A percentile compares a stretch with the other conserved stretches of the same genome.
phyloP scores from a whole-genome alignment of 371 early-diverging fungal species.

The Mucor lusitanicus region DNA sequence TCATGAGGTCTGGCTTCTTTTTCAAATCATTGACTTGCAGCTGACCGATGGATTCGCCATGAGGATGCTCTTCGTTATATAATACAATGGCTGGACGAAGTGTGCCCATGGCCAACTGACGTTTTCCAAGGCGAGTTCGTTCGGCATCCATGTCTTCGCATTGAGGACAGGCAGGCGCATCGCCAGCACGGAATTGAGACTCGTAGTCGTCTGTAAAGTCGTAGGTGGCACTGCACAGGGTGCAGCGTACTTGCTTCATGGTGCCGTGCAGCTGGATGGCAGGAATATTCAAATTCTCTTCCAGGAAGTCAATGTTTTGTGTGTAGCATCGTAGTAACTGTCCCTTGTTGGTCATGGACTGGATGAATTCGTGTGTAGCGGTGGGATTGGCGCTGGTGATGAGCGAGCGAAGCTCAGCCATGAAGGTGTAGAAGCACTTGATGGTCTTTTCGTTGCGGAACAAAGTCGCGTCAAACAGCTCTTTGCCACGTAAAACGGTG shows the following conservation, averaged over 20 bases:
- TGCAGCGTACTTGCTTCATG: conserved; percentile 84
- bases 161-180: conserved; percentile 76
- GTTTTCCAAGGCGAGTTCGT: conserved; percentile 73
- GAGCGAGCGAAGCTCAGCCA: conserved; percentile 86
- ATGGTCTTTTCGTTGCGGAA: conserved; percentile 79
- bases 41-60: conserved; percentile 84
- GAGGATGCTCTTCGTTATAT: conserved; percentile 95
- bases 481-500: conserved; percentile 82
- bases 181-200: conserved; percentile 66
- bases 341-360: conserved; percentile 68
- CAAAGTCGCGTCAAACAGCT: conserved; percentile 94
- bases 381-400: conserved; percentile 79
- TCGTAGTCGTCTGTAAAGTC: conserved; percentile 59
- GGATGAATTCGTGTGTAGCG: conserved; percentile 87
- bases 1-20: conserved; percentile 82
- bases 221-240: conserved; percentile 69
- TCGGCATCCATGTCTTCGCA: conserved; percentile 64
- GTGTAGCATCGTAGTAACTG: conserved; percentile 91
- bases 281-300: conserved; percentile 64
- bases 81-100: conserved; percentile 96
- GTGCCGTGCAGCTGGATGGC: conserved; percentile 95
- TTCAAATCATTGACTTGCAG: conserved; percentile 67
- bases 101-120: conserved; percentile 77
- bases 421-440: conserved; percentile 90
- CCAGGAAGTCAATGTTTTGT: conserved; percentile 98